Evolutionary conservation across 176 grass and related monocot species (phyloP), one percentile per base, ranked within the genome.

Genomic region (Carex cristatella): DNA sequence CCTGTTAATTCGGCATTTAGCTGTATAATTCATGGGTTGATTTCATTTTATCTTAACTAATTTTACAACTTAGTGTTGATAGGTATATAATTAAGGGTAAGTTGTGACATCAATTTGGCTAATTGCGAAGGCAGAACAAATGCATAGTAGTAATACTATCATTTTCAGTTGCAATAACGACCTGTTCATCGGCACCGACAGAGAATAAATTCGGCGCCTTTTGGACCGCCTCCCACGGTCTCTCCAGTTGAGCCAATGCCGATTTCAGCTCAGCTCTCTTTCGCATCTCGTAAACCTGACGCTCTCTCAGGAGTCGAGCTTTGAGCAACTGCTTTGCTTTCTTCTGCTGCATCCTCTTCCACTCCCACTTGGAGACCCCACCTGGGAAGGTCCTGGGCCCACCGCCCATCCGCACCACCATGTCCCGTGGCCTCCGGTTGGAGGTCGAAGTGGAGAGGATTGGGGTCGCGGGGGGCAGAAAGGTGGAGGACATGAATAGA

Each of bases 211-310:
- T 95, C 19, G 93, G 91, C 35, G 95, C 93, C 18, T 68, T 80
- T n/a, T 76, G 30, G 55, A 87, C 84, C 10, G 92, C 69, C 75
- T 98, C 93, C 95, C 95, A 98, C 7, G 93, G 95, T 12, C 91
- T 88, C 88, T 98, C 96, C 46, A 95, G 93, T 86, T 91, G 88
- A 62, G 86, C 72, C 31, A 86, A 88, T 46, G 96, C 96, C 7
- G 87, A 83, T 57, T 90, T 88, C 35, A 95, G 89, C 91, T 98
- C 96, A 7, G 87, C 55, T 28, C 93, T 93, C 91, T 88, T 95
- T 46, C 95, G 86, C 93, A 98, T 98, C 88, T 98, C 95, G 85
- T 90, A 98, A 82, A 98, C 88, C 88, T 95, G 95, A 65, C 95
- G 95, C 87, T 98, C 95, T 42, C 95, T 91, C 3, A 85, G 84